These are phyloP conservation scores for Umbelopsis sp. DNA, from an alignment of 371 early-diverging fungal species.

Conservation along the genomic window DNA sequence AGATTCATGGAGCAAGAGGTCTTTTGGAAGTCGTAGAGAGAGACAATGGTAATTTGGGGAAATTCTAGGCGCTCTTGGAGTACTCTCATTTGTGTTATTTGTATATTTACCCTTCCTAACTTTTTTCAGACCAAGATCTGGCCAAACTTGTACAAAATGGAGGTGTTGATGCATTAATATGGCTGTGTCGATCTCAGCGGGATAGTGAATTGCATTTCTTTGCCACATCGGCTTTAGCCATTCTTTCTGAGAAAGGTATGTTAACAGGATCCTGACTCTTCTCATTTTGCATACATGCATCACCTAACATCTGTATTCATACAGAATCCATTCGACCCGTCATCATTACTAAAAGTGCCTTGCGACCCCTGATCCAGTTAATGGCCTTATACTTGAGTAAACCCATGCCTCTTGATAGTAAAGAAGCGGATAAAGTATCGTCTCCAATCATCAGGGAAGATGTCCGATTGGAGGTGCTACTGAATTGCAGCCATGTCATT, in stretches of 20 bases:
- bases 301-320: background rate
- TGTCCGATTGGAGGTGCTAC: conserved; percentile 38
- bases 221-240: conserved; percentile 56
- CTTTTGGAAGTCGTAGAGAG: conserved; percentile 60
- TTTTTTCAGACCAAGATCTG: conserved; percentile 51
- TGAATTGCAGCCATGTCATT: conserved; percentile 48
- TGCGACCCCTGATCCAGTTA: conserved; percentile 45
- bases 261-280: background rate
- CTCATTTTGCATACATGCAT: background rate
- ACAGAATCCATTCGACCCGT: conserved; percentile 52
- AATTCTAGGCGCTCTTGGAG: background rate
- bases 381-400: conserved; percentile 20
- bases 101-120: background rate
- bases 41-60: conserved; percentile 47
- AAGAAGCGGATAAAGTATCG: background rate
- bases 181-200: conserved; percentile 53
- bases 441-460: background rate
- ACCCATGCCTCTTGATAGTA: conserved; percentile 17
- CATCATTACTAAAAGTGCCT: conserved; percentile 56
- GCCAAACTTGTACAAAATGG: conserved; percentile 60
- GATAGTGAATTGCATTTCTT: conserved; percentile 54
- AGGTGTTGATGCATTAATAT: conserved; percentile 64
- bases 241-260: conserved; percentile 49
- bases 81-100: background rate
- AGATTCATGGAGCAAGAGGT: conserved; percentile 71